Evolutionary conservation across 208 protist genomes (phyloP), one percentile per base, ranked within the genome.

Genomic region (Paratrypanosoma confusum): DNA sequence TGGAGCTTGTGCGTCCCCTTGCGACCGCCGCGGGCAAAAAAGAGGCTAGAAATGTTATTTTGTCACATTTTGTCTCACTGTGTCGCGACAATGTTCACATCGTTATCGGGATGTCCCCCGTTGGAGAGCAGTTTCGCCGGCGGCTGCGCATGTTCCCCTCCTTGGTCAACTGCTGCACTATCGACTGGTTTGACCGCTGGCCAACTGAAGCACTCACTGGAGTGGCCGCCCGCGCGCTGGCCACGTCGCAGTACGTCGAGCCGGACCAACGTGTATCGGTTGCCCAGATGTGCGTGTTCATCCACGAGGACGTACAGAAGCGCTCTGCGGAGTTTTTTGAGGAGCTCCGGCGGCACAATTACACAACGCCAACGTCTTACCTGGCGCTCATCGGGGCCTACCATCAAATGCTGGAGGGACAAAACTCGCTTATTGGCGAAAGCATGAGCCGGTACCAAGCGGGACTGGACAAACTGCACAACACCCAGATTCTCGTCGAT

Each of bases 151-250:
- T 96, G 89, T 99, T 97, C 50, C 96, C 96, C 5, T 98, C 96
- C 14, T 68, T 99, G 0, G 91, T 99, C 39, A 97, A 97, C 65
- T 98, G 96, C 67, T 97, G 90, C 67, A 96, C 93, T 13, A 98
- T 98, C 46, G 95, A 99, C 62, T 99, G 96, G 96, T 97, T 97
- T 51, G 81, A 87, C 48, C 75, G 88, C 52, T 99, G 96, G 96
- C 94, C 96, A 17, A 40, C 57, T 14, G 90, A 97, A 37, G 96
- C 96, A 6, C 75, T 99, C 6, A 24, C 62, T 10, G 76, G 67
- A 6, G 96, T 98, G 21, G 81, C 93, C n/a, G 49, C 73, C 23
- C 81, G 81, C 20, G 57, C 90, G 8, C 65, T 96, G 32, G 55
- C 21, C 13, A 53, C 54, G 13, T 39, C 90, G 29, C 38, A 69